phyloP scores from a whole-genome alignment of 371 early-diverging fungal genomes.

The Actinomortierella ambigua region DNA sequence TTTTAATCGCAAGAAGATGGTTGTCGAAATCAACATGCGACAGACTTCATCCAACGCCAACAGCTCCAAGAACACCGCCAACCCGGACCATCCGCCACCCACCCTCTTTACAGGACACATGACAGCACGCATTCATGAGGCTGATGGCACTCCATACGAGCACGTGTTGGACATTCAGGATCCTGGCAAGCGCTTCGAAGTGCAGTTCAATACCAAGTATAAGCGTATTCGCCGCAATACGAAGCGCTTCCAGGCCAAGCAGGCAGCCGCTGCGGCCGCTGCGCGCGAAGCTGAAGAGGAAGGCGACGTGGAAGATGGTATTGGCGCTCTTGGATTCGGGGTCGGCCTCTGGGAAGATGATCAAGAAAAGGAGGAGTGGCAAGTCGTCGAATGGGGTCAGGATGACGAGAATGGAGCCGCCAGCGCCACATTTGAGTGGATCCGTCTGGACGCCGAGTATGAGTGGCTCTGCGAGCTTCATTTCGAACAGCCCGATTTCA shows the following conservation, averaged over 20 bases:
- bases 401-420: constrained; percentile 79
- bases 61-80: constrained; percentile 6
- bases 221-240: constrained; percentile 91
- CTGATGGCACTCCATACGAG: constrained; percentile 92
- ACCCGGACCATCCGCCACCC: constrained; percentile 31
- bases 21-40: constrained; percentile 86
- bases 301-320: constrained; percentile 58
- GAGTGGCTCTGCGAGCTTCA: constrained; percentile 91
- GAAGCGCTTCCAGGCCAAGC: constrained; percentile 79
- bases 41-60: constrained; percentile 79
- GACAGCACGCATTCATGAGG: constrained; percentile 91
- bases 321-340: constrained; percentile 62
- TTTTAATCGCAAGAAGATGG: constrained; percentile 94
- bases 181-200: constrained; percentile 75
- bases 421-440: constrained; percentile 90
- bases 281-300: constrained; percentile 78
- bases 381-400: constrained; percentile 83
- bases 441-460: constrained; percentile 95
- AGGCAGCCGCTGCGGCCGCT: constrained; percentile 79
- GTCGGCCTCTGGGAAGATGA: constrained; percentile 78
- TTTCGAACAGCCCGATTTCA: constrained; percentile 94
- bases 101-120: constrained; percentile 80
- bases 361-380: constrained; percentile 74
- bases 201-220: constrained; percentile 96
- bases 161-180: constrained; percentile 90